These are phyloP conservation scores for Ophiostoma angusticollis DNA, from an alignment of 2,329 filamentous ascomycete species.

Conservation along the genomic window DNA sequence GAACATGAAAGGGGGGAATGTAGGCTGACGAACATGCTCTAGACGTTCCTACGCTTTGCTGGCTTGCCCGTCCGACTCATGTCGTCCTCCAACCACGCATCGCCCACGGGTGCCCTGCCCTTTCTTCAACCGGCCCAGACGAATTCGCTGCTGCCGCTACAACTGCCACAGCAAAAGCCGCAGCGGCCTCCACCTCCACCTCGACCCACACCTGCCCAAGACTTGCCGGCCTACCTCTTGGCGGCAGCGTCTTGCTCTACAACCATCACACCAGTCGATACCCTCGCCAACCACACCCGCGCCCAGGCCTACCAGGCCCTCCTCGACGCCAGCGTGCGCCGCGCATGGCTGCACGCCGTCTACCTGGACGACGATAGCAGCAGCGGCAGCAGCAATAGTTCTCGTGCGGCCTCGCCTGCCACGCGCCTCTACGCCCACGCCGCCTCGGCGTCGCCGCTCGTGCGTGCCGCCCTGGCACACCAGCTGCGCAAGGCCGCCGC, in stretches of 20 bases:
- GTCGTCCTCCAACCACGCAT: constrained; percentile 83
- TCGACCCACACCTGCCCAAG: constrained; percentile 16
- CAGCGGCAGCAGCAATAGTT: constrained; percentile 48
- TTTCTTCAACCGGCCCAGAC: constrained; percentile 55
- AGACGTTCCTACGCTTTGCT: constrained; percentile 76
- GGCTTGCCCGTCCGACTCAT: constrained; percentile 53
- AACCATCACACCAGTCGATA: neutral
- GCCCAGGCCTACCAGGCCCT: constrained; percentile 69
- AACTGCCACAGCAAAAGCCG: neutral
- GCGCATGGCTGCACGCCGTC: constrained; percentile 76
- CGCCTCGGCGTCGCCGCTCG: constrained; percentile 44
- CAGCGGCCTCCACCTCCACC: constrained; percentile 11
- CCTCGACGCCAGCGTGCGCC: constrained; percentile 63
- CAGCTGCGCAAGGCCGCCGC: constrained; percentile 63
- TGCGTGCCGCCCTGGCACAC: constrained; percentile 48
- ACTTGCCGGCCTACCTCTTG: constrained; percentile 15
- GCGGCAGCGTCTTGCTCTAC: neutral
- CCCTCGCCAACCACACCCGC: constrained; percentile 25
- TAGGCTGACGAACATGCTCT: no score
- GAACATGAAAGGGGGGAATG: no score
- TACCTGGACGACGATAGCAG: constrained; percentile 43
- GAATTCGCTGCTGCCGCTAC: neutral
- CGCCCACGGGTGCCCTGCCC: constrained; percentile 74
- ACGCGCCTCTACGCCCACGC: constrained; percentile 57
- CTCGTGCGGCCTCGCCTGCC: no score